Evolutionary conservation across 306 rosid species (phyloP).

Genomic region (Quercus robur): DNA sequence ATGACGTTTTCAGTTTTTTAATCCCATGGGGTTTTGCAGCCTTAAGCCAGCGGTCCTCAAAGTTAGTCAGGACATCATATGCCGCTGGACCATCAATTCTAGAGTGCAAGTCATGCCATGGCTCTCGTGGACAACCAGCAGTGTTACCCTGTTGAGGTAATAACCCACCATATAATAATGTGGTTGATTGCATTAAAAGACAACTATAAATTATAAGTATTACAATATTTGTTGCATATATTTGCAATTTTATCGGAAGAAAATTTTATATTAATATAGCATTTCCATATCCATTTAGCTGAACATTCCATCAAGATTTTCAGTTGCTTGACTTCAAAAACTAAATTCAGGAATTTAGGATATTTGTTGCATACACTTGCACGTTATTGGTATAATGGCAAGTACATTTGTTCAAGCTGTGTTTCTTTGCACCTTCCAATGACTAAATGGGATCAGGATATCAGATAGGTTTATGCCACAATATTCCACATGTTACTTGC

Average conservation of each 20-base stretch:
- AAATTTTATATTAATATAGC: neutral
- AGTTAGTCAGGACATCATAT: conserved; percentile 83
- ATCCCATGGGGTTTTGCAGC: conserved; percentile 85
- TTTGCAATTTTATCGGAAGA: no score
- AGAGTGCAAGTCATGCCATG: conserved; percentile 98
- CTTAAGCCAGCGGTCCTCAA: conserved; percentile 94
- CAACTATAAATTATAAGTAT: neutral
- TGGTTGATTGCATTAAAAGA: conserved; percentile 1
- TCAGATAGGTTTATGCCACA: neutral
- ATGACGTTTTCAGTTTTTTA: conserved; percentile 55
- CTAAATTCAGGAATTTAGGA: neutral
- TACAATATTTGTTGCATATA: no score
- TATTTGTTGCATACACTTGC: neutral
- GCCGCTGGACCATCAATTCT: conserved; percentile 96
- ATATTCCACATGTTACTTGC: neutral
- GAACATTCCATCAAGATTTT: conserved; percentile 13
- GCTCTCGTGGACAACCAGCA: conserved; percentile 90
- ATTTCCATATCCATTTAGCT: neutral
- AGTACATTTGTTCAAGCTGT: neutral
- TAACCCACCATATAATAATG: conserved; percentile 21
- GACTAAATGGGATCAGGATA: neutral
- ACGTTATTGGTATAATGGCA: neutral
- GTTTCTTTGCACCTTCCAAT: neutral
- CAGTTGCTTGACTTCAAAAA: conserved; percentile 5
- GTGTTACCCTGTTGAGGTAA: conserved; percentile 56